Conservation (phyloP, 208 protist genomes). For the Strigomonas culicis region DNA sequence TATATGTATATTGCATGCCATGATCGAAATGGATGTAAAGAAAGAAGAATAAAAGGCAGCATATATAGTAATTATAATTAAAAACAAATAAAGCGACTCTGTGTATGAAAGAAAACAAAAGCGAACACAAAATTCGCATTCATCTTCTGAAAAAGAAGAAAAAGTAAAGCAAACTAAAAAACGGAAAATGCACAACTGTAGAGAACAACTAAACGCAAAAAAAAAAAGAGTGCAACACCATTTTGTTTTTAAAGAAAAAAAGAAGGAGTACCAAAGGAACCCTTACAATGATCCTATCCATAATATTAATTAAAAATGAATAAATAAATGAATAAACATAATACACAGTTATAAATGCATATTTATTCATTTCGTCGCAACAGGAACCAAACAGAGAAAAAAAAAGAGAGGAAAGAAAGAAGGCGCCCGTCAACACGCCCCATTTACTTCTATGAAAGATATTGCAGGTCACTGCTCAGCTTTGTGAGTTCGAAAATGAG, state of each 20-base stretch:
- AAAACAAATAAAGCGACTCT: not conserved
- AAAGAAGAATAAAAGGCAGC: not conserved
- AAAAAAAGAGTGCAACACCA: no score
- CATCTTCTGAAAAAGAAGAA: slow-evolving; percentile 6
- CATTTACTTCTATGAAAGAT: slow-evolving; percentile 12
- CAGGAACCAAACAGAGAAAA: no score
- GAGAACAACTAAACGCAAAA: not conserved
- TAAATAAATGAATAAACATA: slow-evolving; percentile 6
- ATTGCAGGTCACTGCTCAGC: slow-evolving; percentile 65
- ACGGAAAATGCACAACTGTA: not conserved
- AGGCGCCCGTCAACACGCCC: not conserved
- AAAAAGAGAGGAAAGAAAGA: not conserved
- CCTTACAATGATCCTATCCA: slow-evolving; percentile 2
- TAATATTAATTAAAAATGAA: slow-evolving; percentile 4
- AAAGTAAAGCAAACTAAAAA: slow-evolving; percentile 7
- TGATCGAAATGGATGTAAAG: not conserved
- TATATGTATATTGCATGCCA: not conserved
- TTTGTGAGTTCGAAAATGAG: slow-evolving; percentile 85
- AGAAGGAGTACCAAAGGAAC: slow-evolving; percentile 4
- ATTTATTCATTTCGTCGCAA: no score
- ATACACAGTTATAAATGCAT: not conserved
- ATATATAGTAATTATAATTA: slow-evolving; percentile 3
- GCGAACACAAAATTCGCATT: not conserved
- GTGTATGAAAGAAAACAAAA: not conserved
- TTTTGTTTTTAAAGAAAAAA: slow-evolving; percentile 4